Conservation (phyloP, 495 filamentous ascomycete species). For the Chaetomidium leptoderma region DNA sequence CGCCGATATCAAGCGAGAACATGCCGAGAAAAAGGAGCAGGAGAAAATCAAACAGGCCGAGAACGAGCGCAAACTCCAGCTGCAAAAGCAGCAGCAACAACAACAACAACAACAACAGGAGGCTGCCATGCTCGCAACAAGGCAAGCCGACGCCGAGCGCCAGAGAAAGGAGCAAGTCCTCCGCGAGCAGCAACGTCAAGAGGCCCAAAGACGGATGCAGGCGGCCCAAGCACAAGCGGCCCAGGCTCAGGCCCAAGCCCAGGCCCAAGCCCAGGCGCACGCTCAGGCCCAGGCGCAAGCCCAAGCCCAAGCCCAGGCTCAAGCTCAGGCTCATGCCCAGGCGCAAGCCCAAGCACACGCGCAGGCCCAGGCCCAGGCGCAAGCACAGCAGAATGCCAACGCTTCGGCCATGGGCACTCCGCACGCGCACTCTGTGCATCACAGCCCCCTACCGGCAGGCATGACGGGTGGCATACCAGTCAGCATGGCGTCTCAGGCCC, state of each 20-base stretch:
- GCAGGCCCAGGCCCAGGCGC: constrained; percentile 44
- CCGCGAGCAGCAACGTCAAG: constrained; percentile 19
- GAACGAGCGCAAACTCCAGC: constrained; percentile 58
- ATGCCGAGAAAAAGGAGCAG: constrained; percentile 65
- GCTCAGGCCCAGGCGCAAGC: constrained; percentile 32
- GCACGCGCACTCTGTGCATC: constrained; percentile 43
- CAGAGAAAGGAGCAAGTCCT: constrained; percentile 28
- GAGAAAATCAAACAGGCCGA: constrained; percentile 58
- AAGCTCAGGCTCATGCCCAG: constrained; percentile 50
- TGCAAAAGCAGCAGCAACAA: constrained; percentile 41
- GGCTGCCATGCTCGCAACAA: constrained; percentile 10
- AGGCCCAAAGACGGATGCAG: constrained; percentile 17
- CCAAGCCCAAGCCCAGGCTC: constrained; percentile 48
- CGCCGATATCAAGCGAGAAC: constrained; percentile 73
- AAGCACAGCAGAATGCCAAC: constrained; percentile 40
- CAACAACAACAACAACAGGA: constrained; percentile 17
- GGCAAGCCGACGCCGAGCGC: constrained; percentile 31
- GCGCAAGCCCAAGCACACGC: constrained; percentile 48
- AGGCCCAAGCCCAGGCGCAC: constrained; percentile 39
- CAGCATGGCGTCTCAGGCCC: constrained; percentile 50
- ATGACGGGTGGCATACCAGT: constrained; percentile 43
- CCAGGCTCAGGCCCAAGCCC: constrained; percentile 29
- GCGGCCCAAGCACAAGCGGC: constrained; percentile 2
- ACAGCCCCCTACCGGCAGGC: constrained; percentile 26
- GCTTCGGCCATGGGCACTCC: constrained; percentile 26